phyloP scores from a whole-genome alignment of 2,329 filamentous ascomycete species.

The Claviceps spartinae region DNA sequence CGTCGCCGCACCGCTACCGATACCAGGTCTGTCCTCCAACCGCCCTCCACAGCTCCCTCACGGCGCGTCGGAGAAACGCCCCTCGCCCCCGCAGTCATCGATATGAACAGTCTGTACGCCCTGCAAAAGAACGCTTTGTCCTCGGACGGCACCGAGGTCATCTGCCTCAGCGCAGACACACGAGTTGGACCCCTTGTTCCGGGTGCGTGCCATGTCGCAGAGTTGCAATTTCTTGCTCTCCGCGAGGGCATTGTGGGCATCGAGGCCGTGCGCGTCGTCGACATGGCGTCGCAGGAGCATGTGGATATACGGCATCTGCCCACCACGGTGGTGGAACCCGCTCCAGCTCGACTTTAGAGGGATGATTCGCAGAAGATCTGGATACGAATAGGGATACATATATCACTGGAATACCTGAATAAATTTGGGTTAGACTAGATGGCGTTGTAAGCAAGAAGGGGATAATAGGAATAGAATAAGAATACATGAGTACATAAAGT shows the following conservation, averaged over 20 bases:
- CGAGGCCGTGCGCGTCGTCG: constrained; percentile 59
- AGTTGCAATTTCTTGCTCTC: constrained; percentile 59
- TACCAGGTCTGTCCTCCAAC: constrained; percentile 35
- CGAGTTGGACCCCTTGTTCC: constrained; percentile 60
- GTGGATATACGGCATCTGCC: constrained; percentile 66
- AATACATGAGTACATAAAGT: no score
- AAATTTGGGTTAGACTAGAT: not conserved
- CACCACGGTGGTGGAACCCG: constrained; percentile 43
- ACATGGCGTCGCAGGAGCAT: constrained; percentile 60
- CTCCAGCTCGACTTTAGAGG: not conserved
- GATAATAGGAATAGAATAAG: no score
- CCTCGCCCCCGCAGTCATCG: constrained; percentile 53
- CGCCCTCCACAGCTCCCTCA: constrained; percentile 29
- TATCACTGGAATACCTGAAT: not conserved
- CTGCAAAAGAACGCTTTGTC: constrained; percentile 53
- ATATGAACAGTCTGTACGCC: constrained; percentile 58
- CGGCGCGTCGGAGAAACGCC: constrained; percentile 23
- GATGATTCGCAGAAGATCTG: no score
- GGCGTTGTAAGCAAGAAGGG: no score
- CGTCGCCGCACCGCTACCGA: constrained; percentile 43
- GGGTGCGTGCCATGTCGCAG: constrained; percentile 58
- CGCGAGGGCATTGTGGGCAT: constrained; percentile 53
- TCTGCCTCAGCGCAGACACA: constrained; percentile 64
- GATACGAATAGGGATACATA: no score
- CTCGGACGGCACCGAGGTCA: constrained; percentile 47